Base-by-base conservation (phyloP, 2,329 filamentous ascomycete species). In the Microcyclospora tardicrescens region DNA sequence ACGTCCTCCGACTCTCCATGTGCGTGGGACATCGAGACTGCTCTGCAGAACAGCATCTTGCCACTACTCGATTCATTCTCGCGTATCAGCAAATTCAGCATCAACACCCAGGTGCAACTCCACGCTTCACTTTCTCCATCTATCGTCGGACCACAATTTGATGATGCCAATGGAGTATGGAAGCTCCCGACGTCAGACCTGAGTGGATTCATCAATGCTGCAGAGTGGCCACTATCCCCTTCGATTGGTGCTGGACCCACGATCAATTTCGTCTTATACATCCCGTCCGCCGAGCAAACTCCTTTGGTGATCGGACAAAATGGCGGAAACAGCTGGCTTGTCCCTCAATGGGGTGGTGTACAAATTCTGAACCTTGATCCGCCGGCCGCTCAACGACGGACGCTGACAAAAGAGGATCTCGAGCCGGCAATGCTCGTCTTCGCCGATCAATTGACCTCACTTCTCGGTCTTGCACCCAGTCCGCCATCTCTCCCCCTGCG, bases 141-240 rank as follows among this genome's bases (percentile, higher is more conserved):
- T 2, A 70, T 79, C 13, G 71, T 67, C 6, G 61, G 64, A 3
- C 77, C 77, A 1, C 64, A 71, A 34, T 75, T 68, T 42, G 68
- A 76, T 39, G 61, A 68, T 16, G 41, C 57, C 1, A 60, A 60
- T n/a, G 63, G 78, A 16, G 71, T 81, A 27, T 80, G 75, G 75
- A 72, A 67, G 0, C 65, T 98, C 28, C 78, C 75, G 52, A 87
- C 85, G 57, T 82, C 93, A 50, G 86, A 94, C 52, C 70, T 98
- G 1, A 85, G 84, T 29, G 87, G 84, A 1, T 98, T 98, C 55
- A 86, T 98, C 61, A 98, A 98, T 54, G 87, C 89, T 2, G 91
- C 91, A 2, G 91, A 98, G 63, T 98, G 91, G 91, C 91, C 91
- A 0, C 64, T 98, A 2, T 93, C 83, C 45, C 89, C 89, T 0